Base-by-base conservation (phyloP, 768 basidiomycete genomes). In the Pleurotus citrinopileatus region DNA sequence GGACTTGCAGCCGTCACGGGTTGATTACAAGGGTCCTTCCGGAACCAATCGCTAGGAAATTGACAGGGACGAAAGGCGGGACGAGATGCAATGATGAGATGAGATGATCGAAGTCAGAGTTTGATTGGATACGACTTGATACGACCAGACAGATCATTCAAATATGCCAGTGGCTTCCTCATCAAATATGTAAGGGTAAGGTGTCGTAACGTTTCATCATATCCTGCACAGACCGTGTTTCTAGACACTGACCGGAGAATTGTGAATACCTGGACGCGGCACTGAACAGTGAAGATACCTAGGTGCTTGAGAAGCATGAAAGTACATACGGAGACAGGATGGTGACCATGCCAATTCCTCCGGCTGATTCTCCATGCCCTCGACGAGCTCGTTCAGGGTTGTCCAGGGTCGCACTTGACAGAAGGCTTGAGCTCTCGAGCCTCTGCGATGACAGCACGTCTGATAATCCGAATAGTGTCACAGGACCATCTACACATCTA, bases 71-170 rank as follows among this genome's bases (percentile, higher is more conserved):
- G 34, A 50, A 34, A 13, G n/a, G 23, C 34, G 48, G 48, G 28
- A 50, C 20, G 47, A 44, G 43, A 36, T 50, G 29, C 27, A 50
- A 37, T 51, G 48, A 51, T 47, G 34, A 13, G 48, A 51, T 36
- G 48, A 20, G 15, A 29, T 23, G 2, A 26, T 15, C 19, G n/a
- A 19, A 32, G 10, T 36, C 32, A 37, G 19, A 51, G 17, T 36
- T 51, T 51, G 48, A 51, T 51, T 20, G 48, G 26, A 29, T 13
- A 26, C 45, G 28, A n/a, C n/a, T n/a, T 34, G n/a, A 34, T 34
- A 25, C 48, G n/a, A n/a, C n/a, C n/a, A n/a, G n/a, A n/a, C 48
- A 51, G 29, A 51, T 51, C 48, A 51, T 51, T 51, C 48, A 51
- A 51, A 51, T 44, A 17, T 40, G n/a, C n/a, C n/a, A n/a, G n/a